Percentiles rank a stretch among this genome's conserved stretches.
phyloP scores from a whole-genome alignment of 805 yeast genomes.

The Lachancea meyersii region DNA sequence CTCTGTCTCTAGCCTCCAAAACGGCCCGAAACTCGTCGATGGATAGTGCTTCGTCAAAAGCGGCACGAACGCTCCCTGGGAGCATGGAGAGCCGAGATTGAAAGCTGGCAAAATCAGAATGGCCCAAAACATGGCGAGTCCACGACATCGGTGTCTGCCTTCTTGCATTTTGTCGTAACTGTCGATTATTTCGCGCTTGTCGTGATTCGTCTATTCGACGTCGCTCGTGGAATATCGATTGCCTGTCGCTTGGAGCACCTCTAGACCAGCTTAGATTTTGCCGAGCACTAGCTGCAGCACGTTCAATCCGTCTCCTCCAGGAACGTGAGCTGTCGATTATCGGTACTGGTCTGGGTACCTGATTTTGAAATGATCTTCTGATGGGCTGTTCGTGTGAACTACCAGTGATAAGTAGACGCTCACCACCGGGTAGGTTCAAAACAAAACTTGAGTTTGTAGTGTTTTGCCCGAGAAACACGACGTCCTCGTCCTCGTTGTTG shows the following conservation, averaged over 20 bases:
- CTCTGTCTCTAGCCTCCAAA: slow-evolving; percentile 19
- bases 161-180: slow-evolving; percentile 9
- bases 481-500: slow-evolving; percentile 28
- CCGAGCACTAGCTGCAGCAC: slow-evolving; percentile 18
- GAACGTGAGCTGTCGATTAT: too few relatives aligned
- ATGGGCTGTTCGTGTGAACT: slow-evolving; percentile 22
- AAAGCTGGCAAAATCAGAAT: slow-evolving; percentile 14
- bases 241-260: not conserved
- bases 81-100: slow-evolving; percentile 15
- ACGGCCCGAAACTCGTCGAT: slow-evolving; percentile 21
- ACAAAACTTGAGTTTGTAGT: slow-evolving; percentile 19
- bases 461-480: slow-evolving; percentile 29
- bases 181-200: not conserved
- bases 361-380: slow-evolving; percentile 26
- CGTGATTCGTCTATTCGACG: not conserved
- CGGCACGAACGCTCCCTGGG: slow-evolving; percentile 21
- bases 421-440: slow-evolving; percentile 27
- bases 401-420: slow-evolving; percentile 18
- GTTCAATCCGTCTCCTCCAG: slow-evolving; percentile 12
- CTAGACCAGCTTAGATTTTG: slow-evolving; percentile 8
- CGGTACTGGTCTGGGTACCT: slow-evolving; percentile 3
- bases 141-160: not conserved
- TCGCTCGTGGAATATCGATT: not conserved
- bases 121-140: not conserved
- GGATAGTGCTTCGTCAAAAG: slow-evolving; percentile 23